These are phyloP conservation scores for Castanospermum australe DNA, from an alignment of 306 rosid species.

Conservation along the genomic window DNA sequence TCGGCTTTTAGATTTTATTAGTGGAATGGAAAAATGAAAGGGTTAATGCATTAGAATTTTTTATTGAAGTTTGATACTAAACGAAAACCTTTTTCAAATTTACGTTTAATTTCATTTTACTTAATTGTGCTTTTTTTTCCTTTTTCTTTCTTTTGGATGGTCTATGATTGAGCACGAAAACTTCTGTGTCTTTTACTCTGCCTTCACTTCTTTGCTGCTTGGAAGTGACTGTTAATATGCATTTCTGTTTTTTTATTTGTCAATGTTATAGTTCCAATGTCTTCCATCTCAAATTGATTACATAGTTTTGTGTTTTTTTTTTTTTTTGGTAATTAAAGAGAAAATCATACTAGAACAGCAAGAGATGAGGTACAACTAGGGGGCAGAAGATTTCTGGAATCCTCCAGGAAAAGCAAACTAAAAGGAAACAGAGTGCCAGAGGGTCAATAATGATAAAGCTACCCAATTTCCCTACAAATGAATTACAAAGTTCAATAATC, in stretches of 20 bases:
- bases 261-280: not conserved
- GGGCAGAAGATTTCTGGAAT: not conserved
- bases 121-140: not conserved
- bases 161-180: not conserved
- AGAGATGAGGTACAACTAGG: not conserved
- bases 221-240: not conserved
- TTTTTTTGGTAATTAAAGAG: too few relatives aligned
- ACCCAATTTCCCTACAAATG: not conserved
- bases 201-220: not conserved
- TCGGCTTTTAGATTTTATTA: not conserved
- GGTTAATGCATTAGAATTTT: not conserved
- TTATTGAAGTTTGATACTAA: not conserved
- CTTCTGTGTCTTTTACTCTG: not conserved
- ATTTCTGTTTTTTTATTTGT: not conserved
- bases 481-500: not conserved
- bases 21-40: not conserved
- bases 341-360: not conserved
- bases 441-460: not conserved
- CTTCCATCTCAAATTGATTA: not conserved
- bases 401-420: not conserved
- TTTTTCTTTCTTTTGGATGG: not conserved
- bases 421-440: too few relatives aligned
- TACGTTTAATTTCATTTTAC: not conserved
- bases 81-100: not conserved
- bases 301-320: not conserved